Conservation (phyloP, 257 asterid genomes). For the Jasminum sambac region DNA sequence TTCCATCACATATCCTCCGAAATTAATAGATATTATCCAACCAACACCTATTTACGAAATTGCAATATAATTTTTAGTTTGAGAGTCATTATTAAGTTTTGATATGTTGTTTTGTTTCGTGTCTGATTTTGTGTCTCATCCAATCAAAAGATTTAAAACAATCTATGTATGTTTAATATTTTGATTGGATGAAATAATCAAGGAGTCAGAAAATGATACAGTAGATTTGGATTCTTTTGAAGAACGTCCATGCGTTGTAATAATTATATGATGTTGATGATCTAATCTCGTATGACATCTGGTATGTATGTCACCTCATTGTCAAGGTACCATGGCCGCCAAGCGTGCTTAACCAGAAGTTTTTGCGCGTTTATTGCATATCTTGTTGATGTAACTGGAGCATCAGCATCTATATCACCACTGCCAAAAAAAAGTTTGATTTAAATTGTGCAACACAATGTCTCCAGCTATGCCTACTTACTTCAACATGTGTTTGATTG, state of each 20-base stretch:
- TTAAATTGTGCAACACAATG: too few relatives aligned
- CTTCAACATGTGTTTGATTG: not conserved
- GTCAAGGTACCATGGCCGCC: constrained; percentile 39
- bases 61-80: too few relatives aligned
- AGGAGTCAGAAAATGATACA: too few relatives aligned
- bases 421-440: constrained; percentile 25
- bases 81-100: too few relatives aligned
- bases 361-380: constrained; percentile 35
- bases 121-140: too few relatives aligned
- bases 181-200: too few relatives aligned
- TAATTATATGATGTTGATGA: not conserved
- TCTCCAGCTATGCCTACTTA: not conserved
- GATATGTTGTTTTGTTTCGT: too few relatives aligned
- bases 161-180: too few relatives aligned
- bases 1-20: constrained; percentile 36
- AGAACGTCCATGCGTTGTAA: too few relatives aligned
- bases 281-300: not conserved
- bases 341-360: constrained; percentile 28
- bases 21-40: not conserved
- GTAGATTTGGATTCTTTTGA: too few relatives aligned
- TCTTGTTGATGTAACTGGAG: constrained; percentile 37
- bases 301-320: constrained; percentile 23
- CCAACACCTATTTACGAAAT: too few relatives aligned
- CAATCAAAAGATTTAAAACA: too few relatives aligned
- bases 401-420: constrained; percentile 41